These are phyloP conservation scores for Drechmeria coniospora DNA, from an alignment of 2,329 filamentous ascomycete genomes.

Conservation along the genomic window DNA sequence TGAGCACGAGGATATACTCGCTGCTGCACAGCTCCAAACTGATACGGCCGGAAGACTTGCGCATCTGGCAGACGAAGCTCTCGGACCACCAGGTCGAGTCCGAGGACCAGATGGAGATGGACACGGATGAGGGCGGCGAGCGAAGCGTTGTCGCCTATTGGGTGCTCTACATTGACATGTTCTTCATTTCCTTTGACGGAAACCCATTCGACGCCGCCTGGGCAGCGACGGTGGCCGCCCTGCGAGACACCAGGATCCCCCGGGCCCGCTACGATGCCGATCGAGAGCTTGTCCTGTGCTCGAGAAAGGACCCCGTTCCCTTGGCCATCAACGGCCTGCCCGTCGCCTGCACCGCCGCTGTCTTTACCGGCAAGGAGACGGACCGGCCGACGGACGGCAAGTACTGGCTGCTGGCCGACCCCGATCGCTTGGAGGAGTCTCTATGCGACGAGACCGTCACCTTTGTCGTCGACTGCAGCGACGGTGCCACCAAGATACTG, in stretches of 20 bases:
- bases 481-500: conserved; percentile 42
- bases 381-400: conserved; percentile 27
- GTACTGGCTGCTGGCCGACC: conserved; percentile 72
- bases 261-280: conserved; percentile 73
- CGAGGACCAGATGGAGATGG: conserved; percentile 24
- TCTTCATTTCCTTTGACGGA: conserved; percentile 85
- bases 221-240: conserved; percentile 66
- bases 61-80: conserved; percentile 51
- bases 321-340: conserved; percentile 53
- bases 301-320: conserved; percentile 34
- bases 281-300: conserved; percentile 64
- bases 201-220: conserved; percentile 87
- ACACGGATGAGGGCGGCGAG: conserved; percentile 17
- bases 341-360: conserved; percentile 59
- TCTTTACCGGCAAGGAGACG: conserved; percentile 54
- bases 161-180: conserved; percentile 88
- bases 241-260: conserved; percentile 64
- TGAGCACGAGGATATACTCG: conserved; percentile 66
- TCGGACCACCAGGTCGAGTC: conserved; percentile 31
- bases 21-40: conserved; percentile 58
- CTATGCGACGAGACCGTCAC: conserved; percentile 74
- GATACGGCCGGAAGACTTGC: conserved; percentile 50
- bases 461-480: conserved; percentile 54
- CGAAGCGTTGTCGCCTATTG: conserved; percentile 68
- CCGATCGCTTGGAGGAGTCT: conserved; percentile 78